A percentile compares a stretch with the other conserved stretches of the same genome.
Evolutionary conservation across 176 grass and related monocot species (phyloP).

Genomic region (Juncus effusus): DNA sequence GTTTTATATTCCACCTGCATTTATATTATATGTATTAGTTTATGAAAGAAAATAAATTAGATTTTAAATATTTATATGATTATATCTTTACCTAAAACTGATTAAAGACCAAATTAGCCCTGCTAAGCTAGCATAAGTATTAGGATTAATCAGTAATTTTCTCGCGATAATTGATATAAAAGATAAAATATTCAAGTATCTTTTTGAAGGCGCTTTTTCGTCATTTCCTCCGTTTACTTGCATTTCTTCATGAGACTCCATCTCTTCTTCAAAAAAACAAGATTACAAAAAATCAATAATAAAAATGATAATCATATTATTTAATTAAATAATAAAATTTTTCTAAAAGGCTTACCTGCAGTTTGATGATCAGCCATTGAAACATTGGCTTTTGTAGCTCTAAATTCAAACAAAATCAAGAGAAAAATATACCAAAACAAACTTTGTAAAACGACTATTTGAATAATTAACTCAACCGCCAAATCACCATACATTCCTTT

Average conservation of each 20-base stretch:
- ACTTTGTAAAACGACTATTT: slow-evolving; percentile 94
- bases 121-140: slow-evolving; percentile 63
- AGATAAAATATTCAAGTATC: slow-evolving; percentile 31
- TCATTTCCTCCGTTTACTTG: slow-evolving; percentile 41
- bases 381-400: slow-evolving; percentile 33
- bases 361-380: slow-evolving; percentile 38
- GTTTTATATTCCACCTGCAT: slow-evolving; percentile 57
- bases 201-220: slow-evolving; percentile 46
- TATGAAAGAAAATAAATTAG: not conserved
- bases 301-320: no score
- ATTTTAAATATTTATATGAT: slow-evolving; percentile 10
- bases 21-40: slow-evolving; percentile 7
- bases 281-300: slow-evolving; percentile 24
- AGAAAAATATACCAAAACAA: slow-evolving; percentile 80
- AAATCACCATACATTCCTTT: slow-evolving; percentile 90
- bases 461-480: slow-evolving; percentile 63
- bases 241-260: slow-evolving; percentile 30
- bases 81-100: slow-evolving; percentile 62
- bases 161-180: slow-evolving; percentile 50
- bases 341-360: slow-evolving; percentile 49
- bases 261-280: slow-evolving; percentile 36
- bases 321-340: slow-evolving; percentile 1
- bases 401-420: slow-evolving; percentile 64
- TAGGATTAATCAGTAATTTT: slow-evolving; percentile 75
- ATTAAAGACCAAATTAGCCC: slow-evolving; percentile 69